Evolutionary conservation across 73 alveolate genomes (phyloP), one percentile per base, ranked within the genome.

Genomic region (Breviolum minutum): DNA sequence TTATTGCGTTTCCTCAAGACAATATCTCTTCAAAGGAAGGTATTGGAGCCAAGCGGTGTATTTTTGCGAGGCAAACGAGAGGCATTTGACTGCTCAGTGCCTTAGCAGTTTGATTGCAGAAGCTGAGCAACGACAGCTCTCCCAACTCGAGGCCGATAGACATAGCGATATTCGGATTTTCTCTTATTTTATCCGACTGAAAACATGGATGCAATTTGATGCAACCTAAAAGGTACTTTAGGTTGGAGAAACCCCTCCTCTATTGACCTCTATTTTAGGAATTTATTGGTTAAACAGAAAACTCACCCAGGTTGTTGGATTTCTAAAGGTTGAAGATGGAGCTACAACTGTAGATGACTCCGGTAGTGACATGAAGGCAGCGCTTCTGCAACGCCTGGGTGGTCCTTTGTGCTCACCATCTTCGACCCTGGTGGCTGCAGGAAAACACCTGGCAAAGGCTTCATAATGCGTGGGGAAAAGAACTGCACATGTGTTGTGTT

Each of bases 91-190:
- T 8, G 80, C 81, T 30, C 94, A 86, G 40, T 86, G 94, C 94
- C 79, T 86, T 16, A 86, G 94, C 94, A 63, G 76, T 16, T 24
- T 86, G 81, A 62, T 86, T 13, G 94, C 94, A 16, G 94, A 86
- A 63, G 94, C 94, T 24, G 94, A 86, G 80, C 94, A 86, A 40
- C 77, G 32, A 79, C 64, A 27, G 94, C 94, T 86, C 61, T 29
- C 10, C 62, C 63, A 61, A 12, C 79, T 86, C 66, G 81, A 86
- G 94, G 94, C 27, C 19, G 29, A 8, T 62, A 14, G 8, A 77
- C 14, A n/a, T 13, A 5, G n/a, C 54, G 54, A 40, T 40, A 40
- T 40, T 40, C 54, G 54, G n/a, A n/a, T n/a, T n/a, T n/a, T n/a
- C n/a, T n/a, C n/a, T n/a, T n/a, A n/a, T n/a, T n/a, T n/a, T n/a